phyloP scores from a whole-genome alignment of 2,329 filamentous ascomycete genomes.

The Penicillium sp. region DNA sequence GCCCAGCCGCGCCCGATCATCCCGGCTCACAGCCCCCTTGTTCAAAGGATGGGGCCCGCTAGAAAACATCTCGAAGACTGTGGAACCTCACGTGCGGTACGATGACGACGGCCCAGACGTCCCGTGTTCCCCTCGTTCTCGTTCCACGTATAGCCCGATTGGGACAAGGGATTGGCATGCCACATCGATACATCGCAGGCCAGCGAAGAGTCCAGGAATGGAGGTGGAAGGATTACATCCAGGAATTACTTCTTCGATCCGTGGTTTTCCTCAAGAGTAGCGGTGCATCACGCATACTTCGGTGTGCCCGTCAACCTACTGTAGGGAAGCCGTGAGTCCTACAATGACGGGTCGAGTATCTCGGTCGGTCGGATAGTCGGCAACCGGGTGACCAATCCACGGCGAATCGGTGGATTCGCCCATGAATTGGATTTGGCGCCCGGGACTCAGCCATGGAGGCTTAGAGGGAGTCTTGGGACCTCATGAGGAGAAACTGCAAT shows the following conservation, averaged over 20 bases:
- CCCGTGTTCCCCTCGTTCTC: background rate
- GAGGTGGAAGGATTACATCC: constrained; percentile 7
- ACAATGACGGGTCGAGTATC: background rate
- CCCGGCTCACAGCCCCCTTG: background rate
- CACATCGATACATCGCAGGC: constrained; percentile 1
- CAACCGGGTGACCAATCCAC: constrained; percentile 1
- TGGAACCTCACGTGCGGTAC: constrained; percentile 14
- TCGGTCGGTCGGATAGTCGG: constrained; percentile 11
- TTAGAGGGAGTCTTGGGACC: constrained; percentile 1
- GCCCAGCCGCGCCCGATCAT: background rate
- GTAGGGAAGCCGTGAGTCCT: background rate
- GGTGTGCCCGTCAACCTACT: background rate
- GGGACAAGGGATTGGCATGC: constrained; percentile 1
- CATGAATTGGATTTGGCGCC: background rate
- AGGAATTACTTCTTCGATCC: background rate
- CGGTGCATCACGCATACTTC: constrained; percentile 7
- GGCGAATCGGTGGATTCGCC: background rate
- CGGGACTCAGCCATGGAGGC: constrained; percentile 10
- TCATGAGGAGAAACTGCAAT: background rate
- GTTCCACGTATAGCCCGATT: background rate
- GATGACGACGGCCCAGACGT: constrained; percentile 11
- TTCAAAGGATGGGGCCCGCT: background rate
- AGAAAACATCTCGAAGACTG: constrained; percentile 15
- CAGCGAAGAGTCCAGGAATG: constrained; percentile 12
- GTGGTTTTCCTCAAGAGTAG: background rate